Evolutionary conservation across 305 asterid genomes (phyloP).

Genomic region (Ilex paraguariensis): DNA sequence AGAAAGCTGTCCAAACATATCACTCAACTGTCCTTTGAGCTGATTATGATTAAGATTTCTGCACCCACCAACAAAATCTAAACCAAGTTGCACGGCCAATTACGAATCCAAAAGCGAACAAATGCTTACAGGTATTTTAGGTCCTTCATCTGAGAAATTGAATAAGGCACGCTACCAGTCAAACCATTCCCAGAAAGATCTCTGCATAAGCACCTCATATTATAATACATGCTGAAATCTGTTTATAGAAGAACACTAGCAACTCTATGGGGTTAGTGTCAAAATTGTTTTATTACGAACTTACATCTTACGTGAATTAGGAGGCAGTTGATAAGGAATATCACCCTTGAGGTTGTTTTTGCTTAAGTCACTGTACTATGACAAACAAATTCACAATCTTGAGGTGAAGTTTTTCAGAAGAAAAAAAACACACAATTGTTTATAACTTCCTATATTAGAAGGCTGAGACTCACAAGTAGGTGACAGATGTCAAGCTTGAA

Average conservation of each 20-base stretch:
- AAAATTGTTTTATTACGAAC: not conserved
- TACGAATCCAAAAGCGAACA: not conserved
- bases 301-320: slow-evolving; percentile 36
- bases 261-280: too few relatives aligned
- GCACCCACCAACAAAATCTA: slow-evolving; percentile 3
- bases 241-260: not conserved
- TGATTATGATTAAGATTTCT: slow-evolving; percentile 43
- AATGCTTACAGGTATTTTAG: slow-evolving; percentile 32
- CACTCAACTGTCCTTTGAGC: slow-evolving; percentile 48
- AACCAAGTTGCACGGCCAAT: too few relatives aligned
- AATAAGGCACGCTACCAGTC: slow-evolving; percentile 41
- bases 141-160: slow-evolving; percentile 45
- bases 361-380: slow-evolving; percentile 61
- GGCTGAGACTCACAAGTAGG: slow-evolving; percentile 44
- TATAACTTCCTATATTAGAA: slow-evolving; percentile 15
- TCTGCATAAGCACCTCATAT: slow-evolving; percentile 21
- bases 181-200: slow-evolving; percentile 39
- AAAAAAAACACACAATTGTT: slow-evolving; percentile 6
- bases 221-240: not conserved
- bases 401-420: slow-evolving; percentile 19
- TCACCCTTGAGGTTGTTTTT: slow-evolving; percentile 46
- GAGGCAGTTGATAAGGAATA: slow-evolving; percentile 56
- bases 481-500: slow-evolving; percentile 35
- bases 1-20: slow-evolving; percentile 42
- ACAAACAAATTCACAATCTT: slow-evolving; percentile 27